Percentiles rank a stretch among this genome's conserved stretches.
phyloP scores from a whole-genome alignment of 2,329 filamentous ascomycete species.

The Karstenula rhodostoma region DNA sequence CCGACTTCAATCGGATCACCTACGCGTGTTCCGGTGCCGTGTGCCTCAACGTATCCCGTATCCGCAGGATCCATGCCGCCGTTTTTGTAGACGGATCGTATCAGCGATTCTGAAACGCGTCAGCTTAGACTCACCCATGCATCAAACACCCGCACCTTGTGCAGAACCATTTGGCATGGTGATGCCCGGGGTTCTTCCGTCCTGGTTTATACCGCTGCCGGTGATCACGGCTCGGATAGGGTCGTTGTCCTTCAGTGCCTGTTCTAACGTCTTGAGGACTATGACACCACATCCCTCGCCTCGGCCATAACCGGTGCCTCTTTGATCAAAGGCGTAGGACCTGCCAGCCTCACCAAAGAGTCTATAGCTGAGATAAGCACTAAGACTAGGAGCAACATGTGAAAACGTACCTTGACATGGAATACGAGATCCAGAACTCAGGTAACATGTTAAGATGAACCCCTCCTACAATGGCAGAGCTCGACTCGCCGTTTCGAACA shows the following conservation, averaged over 20 bases:
- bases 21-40: slow-evolving; percentile 65
- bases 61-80: slow-evolving; percentile 33
- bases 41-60: slow-evolving; percentile 42
- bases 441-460: slow-evolving; percentile 34
- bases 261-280: slow-evolving; percentile 64
- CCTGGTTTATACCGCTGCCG: slow-evolving; percentile 54
- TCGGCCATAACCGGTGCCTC: slow-evolving; percentile 68
- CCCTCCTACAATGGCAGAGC: slow-evolving; percentile 35
- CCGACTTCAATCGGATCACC: slow-evolving; percentile 42
- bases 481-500: slow-evolving; percentile 33
- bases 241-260: slow-evolving; percentile 67
- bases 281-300: slow-evolving; percentile 70
- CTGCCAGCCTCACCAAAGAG: slow-evolving; percentile 39
- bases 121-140: neutral
- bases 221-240: slow-evolving; percentile 56
- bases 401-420: slow-evolving; percentile 25
- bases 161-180: slow-evolving; percentile 65
- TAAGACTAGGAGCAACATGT: neutral
- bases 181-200: slow-evolving; percentile 65
- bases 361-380: slow-evolving; percentile 20
- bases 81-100: slow-evolving; percentile 31
- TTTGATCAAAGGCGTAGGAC: slow-evolving; percentile 55
- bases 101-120: slow-evolving; percentile 24
- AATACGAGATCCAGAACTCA: slow-evolving; percentile 35
- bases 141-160: slow-evolving; percentile 37